Percentiles rank a stretch among this genome's conserved stretches.
Conservation (phyloP, 805 yeast genomes). For the Pachysolen tannophilus region DNA sequence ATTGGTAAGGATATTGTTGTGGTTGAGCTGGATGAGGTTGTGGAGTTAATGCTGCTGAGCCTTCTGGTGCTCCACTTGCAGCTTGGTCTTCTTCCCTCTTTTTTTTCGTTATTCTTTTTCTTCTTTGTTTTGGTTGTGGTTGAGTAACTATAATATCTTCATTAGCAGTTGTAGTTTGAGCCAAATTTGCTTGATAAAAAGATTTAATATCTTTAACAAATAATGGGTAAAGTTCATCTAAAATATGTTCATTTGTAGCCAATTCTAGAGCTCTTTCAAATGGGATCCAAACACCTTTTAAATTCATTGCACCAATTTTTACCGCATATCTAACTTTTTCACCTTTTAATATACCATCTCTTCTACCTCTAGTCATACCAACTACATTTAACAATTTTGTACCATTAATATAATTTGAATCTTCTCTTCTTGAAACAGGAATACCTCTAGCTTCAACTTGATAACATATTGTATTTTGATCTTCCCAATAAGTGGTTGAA, state of each 20-base stretch:
- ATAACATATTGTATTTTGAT: slow-evolving; percentile 62
- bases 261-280: slow-evolving; percentile 62
- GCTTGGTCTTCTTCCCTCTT: slow-evolving; percentile 1
- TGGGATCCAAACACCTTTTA: slow-evolving; percentile 73
- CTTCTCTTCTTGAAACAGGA: slow-evolving; percentile 60
- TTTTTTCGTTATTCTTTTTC: slow-evolving; percentile 3
- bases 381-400: slow-evolving; percentile 63
- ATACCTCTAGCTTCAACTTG: slow-evolving; percentile 67
- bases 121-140: slow-evolving; percentile 1
- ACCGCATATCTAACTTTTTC: slow-evolving; percentile 65
- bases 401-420: slow-evolving; percentile 67
- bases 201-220: slow-evolving; percentile 58
- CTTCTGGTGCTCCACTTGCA: too few species aligned
- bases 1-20: too few species aligned
- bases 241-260: slow-evolving; percentile 62
- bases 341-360: slow-evolving; percentile 62
- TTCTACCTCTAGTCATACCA: slow-evolving; percentile 64
- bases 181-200: slow-evolving; percentile 6
- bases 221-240: slow-evolving; percentile 47
- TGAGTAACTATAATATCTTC: not conserved
- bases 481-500: slow-evolving; percentile 73
- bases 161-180: not conserved
- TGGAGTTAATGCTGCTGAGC: too few species aligned
- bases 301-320: slow-evolving; percentile 68
- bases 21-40: too few species aligned